Percentiles rank a stretch among this genome's conserved stretches.
These are phyloP conservation scores for Thalassiosira livingstoniorum DNA, from an alignment of 352 stramenopile genomes.

Conservation along the genomic window DNA sequence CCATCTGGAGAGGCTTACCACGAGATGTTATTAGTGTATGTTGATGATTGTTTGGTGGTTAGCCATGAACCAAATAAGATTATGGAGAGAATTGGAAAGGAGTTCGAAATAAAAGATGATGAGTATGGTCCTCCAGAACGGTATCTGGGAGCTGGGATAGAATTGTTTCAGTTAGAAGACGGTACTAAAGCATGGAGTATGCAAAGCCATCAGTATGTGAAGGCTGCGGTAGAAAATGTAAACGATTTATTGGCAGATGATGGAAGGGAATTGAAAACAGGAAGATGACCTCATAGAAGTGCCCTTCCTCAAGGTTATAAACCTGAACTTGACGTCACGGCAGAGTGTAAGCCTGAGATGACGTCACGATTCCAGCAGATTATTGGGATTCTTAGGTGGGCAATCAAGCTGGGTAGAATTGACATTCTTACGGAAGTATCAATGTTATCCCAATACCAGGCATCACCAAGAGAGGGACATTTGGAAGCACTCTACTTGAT, in stretches of 20 bases:
- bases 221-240: constrained; percentile 39
- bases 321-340: constrained; percentile 52
- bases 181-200: constrained; percentile 25
- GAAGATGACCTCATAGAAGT: neutral
- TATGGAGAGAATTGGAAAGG: constrained; percentile 22
- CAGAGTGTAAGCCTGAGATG: constrained; percentile 9
- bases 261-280: neutral
- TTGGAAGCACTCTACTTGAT: constrained; percentile 58
- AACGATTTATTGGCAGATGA: constrained; percentile 25
- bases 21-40: constrained; percentile 60
- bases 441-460: constrained; percentile 57
- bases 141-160: constrained; percentile 2
- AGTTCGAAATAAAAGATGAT: constrained; percentile 18
- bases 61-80: constrained; percentile 7
- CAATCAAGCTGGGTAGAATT: constrained; percentile 49
- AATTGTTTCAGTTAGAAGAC: constrained; percentile 8
- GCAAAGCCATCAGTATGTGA: constrained; percentile 40
- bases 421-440: constrained; percentile 63
- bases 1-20: constrained; percentile 49
- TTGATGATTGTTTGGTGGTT: constrained; percentile 59
- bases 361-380: constrained; percentile 44
- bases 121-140: neutral
- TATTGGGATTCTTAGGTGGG: constrained; percentile 58
- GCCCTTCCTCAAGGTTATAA: constrained; percentile 30
- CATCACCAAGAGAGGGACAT: constrained; percentile 48